A percentile compares a stretch with the other conserved stretches of the same genome.
Evolutionary conservation across 306 rosid genomes (phyloP).

Genomic region (Neltuma alba): DNA sequence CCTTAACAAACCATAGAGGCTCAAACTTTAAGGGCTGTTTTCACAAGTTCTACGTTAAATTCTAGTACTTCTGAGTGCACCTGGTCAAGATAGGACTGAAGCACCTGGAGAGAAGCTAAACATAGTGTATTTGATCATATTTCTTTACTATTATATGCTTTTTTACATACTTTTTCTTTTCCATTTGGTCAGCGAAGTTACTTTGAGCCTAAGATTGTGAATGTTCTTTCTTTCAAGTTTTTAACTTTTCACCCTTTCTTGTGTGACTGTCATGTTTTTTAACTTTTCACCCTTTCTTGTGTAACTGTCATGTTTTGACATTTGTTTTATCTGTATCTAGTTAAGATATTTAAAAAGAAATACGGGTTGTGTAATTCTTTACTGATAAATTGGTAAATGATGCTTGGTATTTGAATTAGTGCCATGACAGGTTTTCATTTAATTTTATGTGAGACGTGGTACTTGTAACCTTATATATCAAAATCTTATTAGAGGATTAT

Average conservation of each 20-base stretch:
- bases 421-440: background rate
- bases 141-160: background rate
- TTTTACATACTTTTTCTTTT: background rate
- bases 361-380: constrained; percentile 34
- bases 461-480: background rate
- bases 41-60: background rate
- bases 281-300: constrained; percentile 11
- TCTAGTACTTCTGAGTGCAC: background rate
- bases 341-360: background rate
- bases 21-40: background rate
- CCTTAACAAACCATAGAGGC: background rate
- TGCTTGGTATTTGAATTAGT: background rate
- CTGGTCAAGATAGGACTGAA: background rate
- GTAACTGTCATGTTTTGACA: constrained; percentile 7
- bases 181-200: constrained; percentile 9
- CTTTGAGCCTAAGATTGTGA: constrained; percentile 30
- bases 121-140: constrained; percentile 17
- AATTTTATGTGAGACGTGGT: background rate
- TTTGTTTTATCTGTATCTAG: constrained; percentile 41
- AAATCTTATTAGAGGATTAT: background rate
- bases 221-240: constrained; percentile 4
- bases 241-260: constrained; percentile 7
- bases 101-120: background rate
- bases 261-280: constrained; percentile 13
- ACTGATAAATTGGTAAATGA: background rate